Base-by-base conservation (phyloP, 169 alveolate genomes). In the Cryptosporidium ubiquitum region DNA sequence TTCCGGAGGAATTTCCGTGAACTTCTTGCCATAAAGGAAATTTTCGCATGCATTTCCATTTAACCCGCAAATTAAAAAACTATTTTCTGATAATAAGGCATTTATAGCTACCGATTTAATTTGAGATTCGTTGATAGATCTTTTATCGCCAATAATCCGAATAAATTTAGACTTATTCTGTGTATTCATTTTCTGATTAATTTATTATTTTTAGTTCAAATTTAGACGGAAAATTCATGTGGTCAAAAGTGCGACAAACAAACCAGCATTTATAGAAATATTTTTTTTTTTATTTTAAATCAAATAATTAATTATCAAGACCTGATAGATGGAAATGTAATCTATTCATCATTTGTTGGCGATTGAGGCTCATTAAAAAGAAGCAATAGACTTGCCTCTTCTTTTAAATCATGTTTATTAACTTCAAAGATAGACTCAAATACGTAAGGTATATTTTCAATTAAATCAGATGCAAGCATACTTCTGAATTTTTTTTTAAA, bases 381-480 rank as follows among this genome's bases (percentile, higher is more conserved):
- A 40, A 79, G 69, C 14, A 61, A 14, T 42, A 66, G 31, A 29
- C 61, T 29, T 42, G 61, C 39, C 31, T 79, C 49, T 31, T 64
- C 61, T 9, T 58, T 31, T 7, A 42, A 58, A 31, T 23, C 51
- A 29, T 66, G 47, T 23, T 35, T 37, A 44, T 42, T 42, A 20
- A 64, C 52, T 61, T 79, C 89, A 79, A 79, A 91, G 5, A 79
- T 66, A 37, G 75, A 42, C 33, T 86, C 84, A 73, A 91, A 91
- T 12, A 84, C 52, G 26, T 58, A 69, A 10, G 94, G 92, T 57
- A 91, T 68, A 51, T 73, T 68, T 16, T 91, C 92, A 10, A 91
- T 69, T 12, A 91, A 47, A n/a, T 91, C 92, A n/a, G 92, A 79
- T 23, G 94, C 94, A 26, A 79, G 35, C 47, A 86, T 55, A n/a